Percentiles rank a stretch among this genome's conserved stretches.
Evolutionary conservation across 1,284 basidiomycete genomes (phyloP).

Genomic region (Boletus semigastroideus): DNA sequence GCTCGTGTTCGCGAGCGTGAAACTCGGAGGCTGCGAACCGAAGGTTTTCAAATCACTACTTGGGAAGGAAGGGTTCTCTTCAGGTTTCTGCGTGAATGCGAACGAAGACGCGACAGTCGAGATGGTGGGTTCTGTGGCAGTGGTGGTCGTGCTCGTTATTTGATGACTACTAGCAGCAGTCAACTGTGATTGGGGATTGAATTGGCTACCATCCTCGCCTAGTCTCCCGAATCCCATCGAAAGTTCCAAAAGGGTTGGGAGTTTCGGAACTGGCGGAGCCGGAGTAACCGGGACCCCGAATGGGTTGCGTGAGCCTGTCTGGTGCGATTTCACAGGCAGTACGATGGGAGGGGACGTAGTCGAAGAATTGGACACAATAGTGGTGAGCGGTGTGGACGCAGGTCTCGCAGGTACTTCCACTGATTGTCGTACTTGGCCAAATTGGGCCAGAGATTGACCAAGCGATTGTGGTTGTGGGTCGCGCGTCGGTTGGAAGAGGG

Average conservation of each 20-base stretch:
- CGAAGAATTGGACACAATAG: conserved; percentile 31
- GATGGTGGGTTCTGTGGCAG: conserved; percentile 47
- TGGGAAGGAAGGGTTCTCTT: conserved; percentile 16
- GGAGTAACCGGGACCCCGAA: conserved; percentile 78
- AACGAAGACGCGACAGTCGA: conserved; percentile 73
- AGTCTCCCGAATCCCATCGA: conserved; percentile 48
- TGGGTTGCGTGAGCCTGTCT: conserved; percentile 94
- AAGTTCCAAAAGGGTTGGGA: conserved; percentile 81
- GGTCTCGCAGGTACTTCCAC: conserved; percentile 51
- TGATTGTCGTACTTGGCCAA: conserved; percentile 7
- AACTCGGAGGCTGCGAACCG: conserved; percentile 22
- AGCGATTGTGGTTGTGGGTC: conserved; percentile 9
- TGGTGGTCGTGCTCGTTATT: not conserved
- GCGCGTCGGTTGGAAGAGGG: conserved; percentile 12
- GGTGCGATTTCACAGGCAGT: conserved; percentile 78
- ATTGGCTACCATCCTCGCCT: conserved; percentile 22
- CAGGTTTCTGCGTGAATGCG: conserved; percentile 41
- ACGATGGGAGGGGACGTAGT: conserved; percentile 43
- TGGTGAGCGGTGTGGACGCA: conserved; percentile 64
- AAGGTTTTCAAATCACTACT: conserved; percentile 8
- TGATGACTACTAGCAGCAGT: conserved; percentile 8
- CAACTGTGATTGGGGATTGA: conserved; percentile 35
- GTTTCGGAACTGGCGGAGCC: conserved; percentile 70
- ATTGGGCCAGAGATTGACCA: conserved; percentile 2
- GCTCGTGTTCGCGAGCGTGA: conserved; percentile 41